Base-by-base conservation (phyloP, 2,329 filamentous ascomycete genomes). In the Podosphaera fusca region DNA sequence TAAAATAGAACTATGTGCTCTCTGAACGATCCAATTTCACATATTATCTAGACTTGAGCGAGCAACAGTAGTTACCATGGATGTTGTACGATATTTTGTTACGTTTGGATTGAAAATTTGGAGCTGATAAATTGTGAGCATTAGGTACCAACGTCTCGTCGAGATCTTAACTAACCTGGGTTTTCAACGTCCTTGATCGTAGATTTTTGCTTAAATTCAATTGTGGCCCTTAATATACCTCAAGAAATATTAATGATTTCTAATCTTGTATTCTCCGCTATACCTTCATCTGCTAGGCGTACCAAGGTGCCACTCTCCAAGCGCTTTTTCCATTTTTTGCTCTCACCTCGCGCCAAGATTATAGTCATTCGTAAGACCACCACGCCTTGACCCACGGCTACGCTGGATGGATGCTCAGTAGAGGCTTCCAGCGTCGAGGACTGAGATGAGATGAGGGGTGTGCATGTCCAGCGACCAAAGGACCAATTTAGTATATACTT, bases 401-500 rank as follows among this genome's bases (percentile, higher is more conserved):
- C 72, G 40, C 73, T 70, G 64, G 77, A 77, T 40, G 79, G 74
- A 61, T 73, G 68, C 66, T 81, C 76, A 67, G 82, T 76, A 8
- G 65, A 66, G 1, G 67, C 66, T 1, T 68, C 76, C 67, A 81
- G 75, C 8, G 64, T 66, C 8, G 36, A 30, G 12, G 53, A n/a
- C 2, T 34, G 29, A 1, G 67, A 65, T 1, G 67, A 65, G 3
- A 76, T 65, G 3, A 81, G 71, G 4, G 78, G 74, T 1, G 88
- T 94, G 66, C 90, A 95, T 0, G 81, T 94, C 90, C 92, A 98
- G 35, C 92, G 78, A 0, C 88, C 88, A 70, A 98, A 98, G 0
- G 92, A 92, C 92, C 92, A 98, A 69, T 98, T 98, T 59, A 98
- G 76, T 50, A 98, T 95, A 67, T 92, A 95, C 57, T 85, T 75